Base-by-base conservation (phyloP, 306 rosid species). In the Carpinus viminea region DNA sequence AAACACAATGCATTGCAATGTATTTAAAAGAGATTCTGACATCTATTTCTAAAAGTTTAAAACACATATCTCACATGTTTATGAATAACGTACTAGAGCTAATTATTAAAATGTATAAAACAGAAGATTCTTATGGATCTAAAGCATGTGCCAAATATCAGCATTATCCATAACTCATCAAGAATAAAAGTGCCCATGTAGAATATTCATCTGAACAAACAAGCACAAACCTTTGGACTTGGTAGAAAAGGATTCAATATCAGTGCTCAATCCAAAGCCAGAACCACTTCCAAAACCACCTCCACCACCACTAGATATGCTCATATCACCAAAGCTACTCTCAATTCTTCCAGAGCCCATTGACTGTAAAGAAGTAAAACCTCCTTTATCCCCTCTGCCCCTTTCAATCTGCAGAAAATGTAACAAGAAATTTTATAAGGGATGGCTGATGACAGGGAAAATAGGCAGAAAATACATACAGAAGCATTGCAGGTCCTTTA, bases 311-410 rank as follows among this genome's bases (percentile, higher is more conserved):
- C 91, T 86, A 73, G 97, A 87, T 75, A 95, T 85, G 87, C 92
- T 88, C 90, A 91, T 78, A 53, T 95, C 98, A 80, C 80, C 81
- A 73, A 93, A 87, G 85, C 93, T 68, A 86, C 77, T 90, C 64
- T 95, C 99, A 83, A 91, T 76, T 90, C 95, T 91, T 83, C 98
- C 99, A 24, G 99, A 91, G 76, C 93, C 97, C 94, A 93, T 89
- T 2, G 98, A 95, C 80, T 87, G 92, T 76, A 89, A 82, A 2
- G 96, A 81, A 83, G 89, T 89, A 78, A 75, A 92, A n/a, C 98
- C 98, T 70, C 97, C 99, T 86, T 89, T 93, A 13, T 95, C 98
- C 65, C 91, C 90, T 88, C 99, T 91, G 61, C 85, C 84, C 86
- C 88, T 95, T 72, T 95, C 99, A 80, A 95, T 93, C 98, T 95